Evolutionary conservation across 345 rosid genomes (phyloP).

Genomic region (Geranium brycei): DNA sequence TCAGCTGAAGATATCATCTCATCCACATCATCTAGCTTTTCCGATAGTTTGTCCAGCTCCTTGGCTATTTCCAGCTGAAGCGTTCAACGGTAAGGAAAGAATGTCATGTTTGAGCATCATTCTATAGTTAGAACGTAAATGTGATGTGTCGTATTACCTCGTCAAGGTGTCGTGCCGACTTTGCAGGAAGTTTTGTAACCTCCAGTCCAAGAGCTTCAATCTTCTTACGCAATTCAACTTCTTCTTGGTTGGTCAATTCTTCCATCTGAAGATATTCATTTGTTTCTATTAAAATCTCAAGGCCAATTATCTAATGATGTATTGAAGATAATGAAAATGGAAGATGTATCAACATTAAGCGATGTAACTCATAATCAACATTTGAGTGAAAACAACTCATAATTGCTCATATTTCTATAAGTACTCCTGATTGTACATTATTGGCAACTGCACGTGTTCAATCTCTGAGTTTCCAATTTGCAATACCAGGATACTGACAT

Average conservation of each 20-base stretch:
- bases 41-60: conserved; percentile 74
- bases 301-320: background rate
- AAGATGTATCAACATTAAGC: background rate
- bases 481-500: too few species aligned
- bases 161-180: conserved; percentile 33
- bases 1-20: conserved; percentile 78
- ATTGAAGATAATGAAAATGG: background rate
- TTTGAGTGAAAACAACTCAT: too few species aligned
- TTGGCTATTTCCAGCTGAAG: conserved; percentile 60
- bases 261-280: conserved; percentile 33
- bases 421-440: too few species aligned
- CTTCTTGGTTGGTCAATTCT: conserved; percentile 63
- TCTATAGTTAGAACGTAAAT: background rate
- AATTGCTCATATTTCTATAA: too few species aligned
- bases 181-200: conserved; percentile 64
- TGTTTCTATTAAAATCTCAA: background rate
- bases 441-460: too few species aligned
- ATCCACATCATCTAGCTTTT: conserved; percentile 60
- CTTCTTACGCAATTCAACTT: conserved; percentile 71
- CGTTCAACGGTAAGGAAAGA: background rate
- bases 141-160: conserved; percentile 26
- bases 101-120: background rate
- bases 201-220: conserved; percentile 77
- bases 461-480: too few species aligned
- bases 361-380: too few species aligned